A percentile compares a stretch with the other conserved stretches of the same genome.
phyloP scores from a whole-genome alignment of 306 rosid species.

The Quercus suber region DNA sequence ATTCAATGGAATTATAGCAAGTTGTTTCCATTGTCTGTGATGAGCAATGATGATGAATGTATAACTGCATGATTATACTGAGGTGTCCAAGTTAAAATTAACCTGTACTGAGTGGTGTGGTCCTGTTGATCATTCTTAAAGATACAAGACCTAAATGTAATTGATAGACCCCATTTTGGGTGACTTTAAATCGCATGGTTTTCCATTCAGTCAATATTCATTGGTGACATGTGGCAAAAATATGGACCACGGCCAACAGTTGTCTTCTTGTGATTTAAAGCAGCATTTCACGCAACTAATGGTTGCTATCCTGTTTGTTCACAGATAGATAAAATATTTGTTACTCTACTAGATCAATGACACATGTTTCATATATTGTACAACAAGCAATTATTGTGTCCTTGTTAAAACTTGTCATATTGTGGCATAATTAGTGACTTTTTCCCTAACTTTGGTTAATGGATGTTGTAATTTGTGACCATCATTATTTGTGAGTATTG shows the following conservation, averaged over 20 bases:
- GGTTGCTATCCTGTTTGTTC: neutral
- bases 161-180: slow-evolving; percentile 11
- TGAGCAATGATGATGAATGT: neutral
- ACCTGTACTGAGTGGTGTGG: slow-evolving; percentile 8
- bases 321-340: neutral
- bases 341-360: neutral
- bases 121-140: neutral
- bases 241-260: slow-evolving; percentile 8
- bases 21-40: neutral
- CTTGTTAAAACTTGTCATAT: neutral
- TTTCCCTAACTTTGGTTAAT: neutral
- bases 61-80: neutral
- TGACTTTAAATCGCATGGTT: slow-evolving; percentile 20
- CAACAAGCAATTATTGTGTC: neutral
- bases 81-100: neutral
- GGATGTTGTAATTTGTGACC: neutral
- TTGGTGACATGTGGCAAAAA: neutral
- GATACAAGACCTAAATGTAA: neutral
- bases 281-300: slow-evolving; percentile 1
- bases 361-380: neutral
- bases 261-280: slow-evolving; percentile 20
- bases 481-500: slow-evolving; percentile 3
- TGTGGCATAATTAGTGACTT: neutral
- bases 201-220: slow-evolving; percentile 8
- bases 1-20: neutral